Percentiles rank a stretch among this genome's conserved stretches.
phyloP scores from a whole-genome alignment of 371 early-diverging fungal species.

The Saksenaea oblongispora region DNA sequence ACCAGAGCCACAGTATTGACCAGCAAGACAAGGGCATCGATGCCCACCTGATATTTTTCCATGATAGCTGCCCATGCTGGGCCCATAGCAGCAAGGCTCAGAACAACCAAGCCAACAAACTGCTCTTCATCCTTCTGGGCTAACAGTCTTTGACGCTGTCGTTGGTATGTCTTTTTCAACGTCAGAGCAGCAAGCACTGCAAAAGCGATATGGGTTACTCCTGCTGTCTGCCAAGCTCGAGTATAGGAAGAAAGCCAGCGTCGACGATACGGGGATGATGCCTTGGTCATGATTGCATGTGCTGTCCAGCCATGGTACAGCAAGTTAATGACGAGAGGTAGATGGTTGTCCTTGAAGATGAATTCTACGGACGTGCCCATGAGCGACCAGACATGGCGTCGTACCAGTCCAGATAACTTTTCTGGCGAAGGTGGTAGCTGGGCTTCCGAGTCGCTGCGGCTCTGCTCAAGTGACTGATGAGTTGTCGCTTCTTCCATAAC shows the following conservation, averaged over 20 bases:
- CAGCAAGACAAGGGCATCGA: constrained; percentile 23
- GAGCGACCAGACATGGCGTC: constrained; percentile 27
- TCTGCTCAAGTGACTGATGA: too few relatives aligned
- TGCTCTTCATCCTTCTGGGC: constrained; percentile 22
- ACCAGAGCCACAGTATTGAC: constrained; percentile 30
- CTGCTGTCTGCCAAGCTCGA: constrained; percentile 6
- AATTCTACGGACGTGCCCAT: constrained; percentile 16
- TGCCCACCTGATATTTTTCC: neutral
- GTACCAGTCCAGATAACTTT: constrained; percentile 14
- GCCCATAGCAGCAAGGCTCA: constrained; percentile 32
- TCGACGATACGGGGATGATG: constrained; percentile 22
- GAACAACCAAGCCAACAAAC: constrained; percentile 33
- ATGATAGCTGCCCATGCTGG: constrained; percentile 16
- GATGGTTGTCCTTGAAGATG: constrained; percentile 45
- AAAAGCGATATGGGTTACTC: constrained; percentile 45
- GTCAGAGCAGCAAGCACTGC: constrained; percentile 29
- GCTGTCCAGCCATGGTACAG: constrained; percentile 25
- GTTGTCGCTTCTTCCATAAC: too few relatives aligned
- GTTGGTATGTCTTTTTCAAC: constrained; percentile 13
- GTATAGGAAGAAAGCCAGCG: constrained; percentile 26
- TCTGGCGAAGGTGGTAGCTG: neutral
- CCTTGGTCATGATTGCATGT: neutral
- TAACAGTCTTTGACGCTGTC: neutral
- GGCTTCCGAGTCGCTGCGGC: neutral
- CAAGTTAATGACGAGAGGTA: constrained; percentile 39